Percentiles rank a stretch among this genome's conserved stretches.
phyloP scores from a whole-genome alignment of 2,329 filamentous ascomycete genomes.

The Bertia moriformis region DNA sequence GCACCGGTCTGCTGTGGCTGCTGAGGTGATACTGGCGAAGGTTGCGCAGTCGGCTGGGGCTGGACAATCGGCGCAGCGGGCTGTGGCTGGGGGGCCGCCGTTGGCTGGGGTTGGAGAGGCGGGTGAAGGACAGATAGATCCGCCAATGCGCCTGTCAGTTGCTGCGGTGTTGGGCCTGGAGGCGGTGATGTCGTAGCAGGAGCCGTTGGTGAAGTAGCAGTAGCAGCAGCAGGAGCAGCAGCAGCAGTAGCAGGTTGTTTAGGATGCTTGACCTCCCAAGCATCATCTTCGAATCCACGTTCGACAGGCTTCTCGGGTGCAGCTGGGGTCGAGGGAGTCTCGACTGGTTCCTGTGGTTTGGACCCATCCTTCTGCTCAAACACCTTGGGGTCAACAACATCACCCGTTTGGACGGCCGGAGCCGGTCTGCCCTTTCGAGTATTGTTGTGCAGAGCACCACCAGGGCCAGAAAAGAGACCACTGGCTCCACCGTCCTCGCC shows the following conservation, averaged over 20 bases:
- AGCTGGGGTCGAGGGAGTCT: not conserved
- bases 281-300: constrained; percentile 82
- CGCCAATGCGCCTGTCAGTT: constrained; percentile 23
- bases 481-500: constrained; percentile 21
- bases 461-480: constrained; percentile 81
- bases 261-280: constrained; percentile 86
- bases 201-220: constrained; percentile 14
- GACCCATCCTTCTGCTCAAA: constrained; percentile 47
- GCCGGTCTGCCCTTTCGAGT: constrained; percentile 82
- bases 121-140: constrained; percentile 37
- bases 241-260: constrained; percentile 25
- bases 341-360: not conserved
- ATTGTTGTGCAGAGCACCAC: constrained; percentile 84
- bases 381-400: constrained; percentile 74
- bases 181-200: constrained; percentile 13
- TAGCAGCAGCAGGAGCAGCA: not conserved
- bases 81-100: constrained; percentile 7
- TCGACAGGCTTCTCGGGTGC: constrained; percentile 3
- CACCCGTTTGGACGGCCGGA: constrained; percentile 71
- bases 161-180: constrained; percentile 10
- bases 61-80: constrained; percentile 39
- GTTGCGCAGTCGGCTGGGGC: constrained; percentile 73
- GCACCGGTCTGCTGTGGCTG: constrained; percentile 41
- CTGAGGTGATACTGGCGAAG: constrained; percentile 58
- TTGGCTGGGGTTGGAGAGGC: constrained; percentile 30